Percentiles rank a stretch among this genome's conserved stretches.
Evolutionary conservation across 768 basidiomycete genomes (phyloP).

Genomic region (Russula abietina): DNA sequence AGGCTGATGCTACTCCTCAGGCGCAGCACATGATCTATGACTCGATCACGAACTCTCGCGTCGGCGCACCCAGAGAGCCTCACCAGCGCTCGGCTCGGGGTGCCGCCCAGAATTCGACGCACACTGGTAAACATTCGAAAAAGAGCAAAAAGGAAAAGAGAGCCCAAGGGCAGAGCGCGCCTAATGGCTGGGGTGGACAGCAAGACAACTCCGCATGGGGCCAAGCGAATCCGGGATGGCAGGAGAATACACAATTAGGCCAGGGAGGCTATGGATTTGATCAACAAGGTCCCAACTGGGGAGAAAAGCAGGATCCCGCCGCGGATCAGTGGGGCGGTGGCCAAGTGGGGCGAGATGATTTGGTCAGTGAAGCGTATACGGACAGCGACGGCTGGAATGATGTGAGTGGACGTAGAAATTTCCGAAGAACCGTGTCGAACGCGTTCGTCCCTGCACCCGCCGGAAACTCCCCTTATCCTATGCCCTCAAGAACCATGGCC

Average conservation of each 20-base stretch:
- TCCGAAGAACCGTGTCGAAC: constrained; percentile 6
- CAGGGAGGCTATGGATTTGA: neutral
- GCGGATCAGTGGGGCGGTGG: constrained; percentile 6
- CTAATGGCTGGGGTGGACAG: constrained; percentile 4
- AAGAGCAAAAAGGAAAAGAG: constrained; percentile 19
- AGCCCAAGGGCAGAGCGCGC: constrained; percentile 7
- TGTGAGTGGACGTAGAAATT: constrained; percentile 9
- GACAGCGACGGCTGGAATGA: constrained; percentile 21
- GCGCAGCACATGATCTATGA: constrained; percentile 17
- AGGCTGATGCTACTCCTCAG: constrained; percentile 8
- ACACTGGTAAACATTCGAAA: constrained; percentile 7
- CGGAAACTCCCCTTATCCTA: constrained; percentile 17
- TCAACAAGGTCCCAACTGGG: neutral
- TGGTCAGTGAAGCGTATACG: constrained; percentile 14
- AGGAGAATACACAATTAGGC: neutral
- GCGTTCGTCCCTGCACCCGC: constrained; percentile 9
- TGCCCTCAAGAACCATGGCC: constrained; percentile 26
- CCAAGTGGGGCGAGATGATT: constrained; percentile 4
- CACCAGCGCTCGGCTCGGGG: constrained; percentile 9
- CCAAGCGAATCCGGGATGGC: neutral
- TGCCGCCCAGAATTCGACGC: neutral
- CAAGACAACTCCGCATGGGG: constrained; percentile 1
- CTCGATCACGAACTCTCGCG: constrained; percentile 10
- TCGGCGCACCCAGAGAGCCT: constrained; percentile 3
- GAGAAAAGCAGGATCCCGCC: constrained; percentile 2